Evolutionary conservation across 164 flowering plant genomes (phyloP).

Genomic region (Berberis thunbergii): DNA sequence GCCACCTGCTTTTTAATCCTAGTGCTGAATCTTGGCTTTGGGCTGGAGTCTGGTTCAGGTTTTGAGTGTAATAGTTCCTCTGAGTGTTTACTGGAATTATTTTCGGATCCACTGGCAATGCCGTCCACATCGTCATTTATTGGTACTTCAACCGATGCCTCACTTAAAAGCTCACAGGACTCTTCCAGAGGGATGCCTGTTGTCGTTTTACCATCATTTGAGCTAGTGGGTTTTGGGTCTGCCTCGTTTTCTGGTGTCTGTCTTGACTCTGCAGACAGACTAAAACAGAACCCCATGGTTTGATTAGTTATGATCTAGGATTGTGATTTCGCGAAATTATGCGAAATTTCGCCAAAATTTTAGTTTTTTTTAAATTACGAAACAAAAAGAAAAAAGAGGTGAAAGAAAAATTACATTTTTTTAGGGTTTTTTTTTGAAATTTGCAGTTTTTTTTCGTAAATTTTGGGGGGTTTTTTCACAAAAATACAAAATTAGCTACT

Average conservation of each 20-base stretch:
- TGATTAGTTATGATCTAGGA: neutral
- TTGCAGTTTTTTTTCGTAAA: no score
- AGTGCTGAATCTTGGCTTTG: neutral
- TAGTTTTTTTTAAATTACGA: neutral
- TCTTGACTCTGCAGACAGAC: slow-evolving; percentile 18
- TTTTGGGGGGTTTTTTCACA: no score
- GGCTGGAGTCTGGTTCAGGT: slow-evolving; percentile 9
- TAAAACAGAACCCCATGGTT: slow-evolving; percentile 7
- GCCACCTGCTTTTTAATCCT: slow-evolving; percentile 16
- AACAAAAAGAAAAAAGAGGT: neutral
- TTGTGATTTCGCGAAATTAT: no score
- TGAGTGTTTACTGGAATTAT: slow-evolving; percentile 18
- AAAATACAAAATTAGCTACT: no score
- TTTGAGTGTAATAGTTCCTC: slow-evolving; percentile 8
- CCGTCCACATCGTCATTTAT: slow-evolving; percentile 16
- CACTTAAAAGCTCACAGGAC: slow-evolving; percentile 28
- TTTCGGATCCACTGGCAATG: slow-evolving; percentile 20
- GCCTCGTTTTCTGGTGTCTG: slow-evolving; percentile 10
- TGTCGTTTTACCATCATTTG: slow-evolving; percentile 7
- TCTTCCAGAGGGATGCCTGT: slow-evolving; percentile 13
- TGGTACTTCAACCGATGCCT: slow-evolving; percentile 36
- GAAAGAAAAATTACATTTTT: neutral
- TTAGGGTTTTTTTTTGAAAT: no score
- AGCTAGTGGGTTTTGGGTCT: neutral
- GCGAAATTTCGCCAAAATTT: no score